These are phyloP conservation scores for Camptophora hylomeconis DNA, from an alignment of 2,329 filamentous ascomycete genomes.

Conservation along the genomic window DNA sequence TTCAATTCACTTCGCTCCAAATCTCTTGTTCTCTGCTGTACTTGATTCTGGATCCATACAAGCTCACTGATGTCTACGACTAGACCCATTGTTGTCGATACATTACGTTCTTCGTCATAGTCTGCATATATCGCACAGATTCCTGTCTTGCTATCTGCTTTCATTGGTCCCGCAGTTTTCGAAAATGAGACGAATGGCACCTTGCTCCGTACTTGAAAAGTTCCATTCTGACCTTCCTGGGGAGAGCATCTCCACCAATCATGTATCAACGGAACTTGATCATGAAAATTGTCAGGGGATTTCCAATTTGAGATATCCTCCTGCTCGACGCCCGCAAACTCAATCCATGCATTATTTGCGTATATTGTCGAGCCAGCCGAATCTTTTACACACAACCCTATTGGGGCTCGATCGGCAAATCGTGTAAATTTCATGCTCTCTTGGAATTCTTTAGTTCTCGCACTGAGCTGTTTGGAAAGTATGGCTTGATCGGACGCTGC, in stretches of 20 bases:
- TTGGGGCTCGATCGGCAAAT: slow-evolving; percentile 3
- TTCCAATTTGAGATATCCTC: background rate
- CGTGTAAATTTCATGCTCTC: slow-evolving; percentile 5
- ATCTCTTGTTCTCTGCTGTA: slow-evolving; percentile 26
- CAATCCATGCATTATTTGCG: slow-evolving; percentile 4
- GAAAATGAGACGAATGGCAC: slow-evolving; percentile 1
- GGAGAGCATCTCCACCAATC: slow-evolving; percentile 5
- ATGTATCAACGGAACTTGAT: slow-evolving; percentile 2
- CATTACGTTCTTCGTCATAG: slow-evolving; percentile 2
- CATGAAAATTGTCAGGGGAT: slow-evolving; percentile 1
- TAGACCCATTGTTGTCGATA: slow-evolving; percentile 4
- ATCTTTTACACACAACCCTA: slow-evolving; percentile 2
- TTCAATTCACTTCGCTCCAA: slow-evolving; percentile 4
- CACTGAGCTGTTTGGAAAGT: background rate
- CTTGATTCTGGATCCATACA: slow-evolving; percentile 35
- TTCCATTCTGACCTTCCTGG: slow-evolving; percentile 2
- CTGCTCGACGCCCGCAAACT: slow-evolving; percentile 2
- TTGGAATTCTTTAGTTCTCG: slow-evolving; percentile 1
- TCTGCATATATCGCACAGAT: slow-evolving; percentile 4
- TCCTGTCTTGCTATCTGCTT: slow-evolving; percentile 1
- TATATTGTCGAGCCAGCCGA: slow-evolving; percentile 3
- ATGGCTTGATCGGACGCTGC: too few species aligned
- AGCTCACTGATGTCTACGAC: slow-evolving; percentile 26
- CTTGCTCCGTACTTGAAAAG: slow-evolving; percentile 3
- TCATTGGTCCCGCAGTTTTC: too few species aligned